Conservation (phyloP, 2,329 filamentous ascomycete species). For the Colletotrichum chrysophilum region DNA sequence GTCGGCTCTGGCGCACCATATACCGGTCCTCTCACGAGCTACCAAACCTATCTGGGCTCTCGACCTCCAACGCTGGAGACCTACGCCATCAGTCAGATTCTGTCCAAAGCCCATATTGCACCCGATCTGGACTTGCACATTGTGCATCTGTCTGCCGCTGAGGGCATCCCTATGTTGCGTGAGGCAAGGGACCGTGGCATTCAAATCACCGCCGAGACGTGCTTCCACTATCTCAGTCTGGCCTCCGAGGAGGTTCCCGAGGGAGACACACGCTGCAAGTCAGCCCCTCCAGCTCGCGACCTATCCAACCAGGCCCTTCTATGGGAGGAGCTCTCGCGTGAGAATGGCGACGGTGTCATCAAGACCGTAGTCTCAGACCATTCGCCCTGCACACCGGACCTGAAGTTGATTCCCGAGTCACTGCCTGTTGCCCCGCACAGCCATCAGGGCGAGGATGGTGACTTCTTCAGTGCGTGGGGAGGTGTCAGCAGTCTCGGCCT, state of each 20-base stretch:
- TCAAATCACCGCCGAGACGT: constrained; percentile 92
- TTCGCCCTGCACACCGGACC: constrained; percentile 91
- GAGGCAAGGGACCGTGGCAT: constrained; percentile 74
- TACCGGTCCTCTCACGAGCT: constrained; percentile 74
- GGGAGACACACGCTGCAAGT: constrained; percentile 79
- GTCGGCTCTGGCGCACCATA: constrained; percentile 80
- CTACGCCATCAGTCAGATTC: constrained; percentile 85
- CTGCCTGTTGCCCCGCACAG: constrained; percentile 47
- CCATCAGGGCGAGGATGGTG: constrained; percentile 47
- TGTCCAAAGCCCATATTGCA: constrained; percentile 79
- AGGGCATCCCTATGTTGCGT: constrained; percentile 69
- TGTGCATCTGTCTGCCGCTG: constrained; percentile 85
- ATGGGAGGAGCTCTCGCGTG: constrained; percentile 78
- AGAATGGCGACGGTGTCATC: constrained; percentile 79
- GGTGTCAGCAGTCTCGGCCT: constrained; percentile 96
- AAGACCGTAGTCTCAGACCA: constrained; percentile 93
- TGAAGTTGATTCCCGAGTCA: constrained; percentile 82
- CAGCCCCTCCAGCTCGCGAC: constrained; percentile 64
- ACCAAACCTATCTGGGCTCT: constrained; percentile 90
- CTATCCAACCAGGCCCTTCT: constrained; percentile 82
- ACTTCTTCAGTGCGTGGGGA: constrained; percentile 96
- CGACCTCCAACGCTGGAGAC: constrained; percentile 90
- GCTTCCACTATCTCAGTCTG: constrained; percentile 91
- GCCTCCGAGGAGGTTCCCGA: constrained; percentile 81
- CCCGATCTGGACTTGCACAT: constrained; percentile 89